Evolutionary conservation across 129 eudicot species (phyloP).

Genomic region (Flaveria trinervia): DNA sequence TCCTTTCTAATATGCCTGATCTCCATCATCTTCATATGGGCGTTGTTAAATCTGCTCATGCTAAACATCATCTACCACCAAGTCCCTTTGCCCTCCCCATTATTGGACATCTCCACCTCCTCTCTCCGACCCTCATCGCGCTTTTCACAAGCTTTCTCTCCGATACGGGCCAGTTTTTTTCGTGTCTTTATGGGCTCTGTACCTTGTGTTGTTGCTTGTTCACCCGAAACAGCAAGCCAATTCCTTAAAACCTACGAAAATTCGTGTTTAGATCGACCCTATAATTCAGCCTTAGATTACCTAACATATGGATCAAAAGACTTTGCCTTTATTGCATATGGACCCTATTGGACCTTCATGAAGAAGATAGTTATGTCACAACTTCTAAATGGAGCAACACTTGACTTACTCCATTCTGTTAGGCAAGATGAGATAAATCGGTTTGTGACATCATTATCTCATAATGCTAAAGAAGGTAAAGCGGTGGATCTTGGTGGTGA

Average conservation of each 20-base stretch:
- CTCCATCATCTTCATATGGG: conserved; percentile 15
- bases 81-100: conserved; percentile 42
- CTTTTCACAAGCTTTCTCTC: conserved; percentile 39
- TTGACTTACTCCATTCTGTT: conserved; percentile 27
- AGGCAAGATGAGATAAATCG: conserved; percentile 33
- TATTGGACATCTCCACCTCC: conserved; percentile 50
- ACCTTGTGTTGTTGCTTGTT: conserved; percentile 32
- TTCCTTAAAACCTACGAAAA: conserved; percentile 37
- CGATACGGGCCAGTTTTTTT: conserved; percentile 36
- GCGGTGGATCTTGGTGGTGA: conserved; percentile 32
- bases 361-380: conserved; percentile 41
- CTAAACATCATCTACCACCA: conserved; percentile 36
- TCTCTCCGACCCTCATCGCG: conserved; percentile 27
- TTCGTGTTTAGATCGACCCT: conserved; percentile 31
- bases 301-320: conserved; percentile 20
- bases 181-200: conserved; percentile 26
- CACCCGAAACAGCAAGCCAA: conserved; percentile 28
- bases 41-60: not conserved
- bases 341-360: conserved; percentile 45
- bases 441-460: conserved; percentile 19
- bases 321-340: conserved; percentile 28
- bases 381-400: conserved; percentile 33
- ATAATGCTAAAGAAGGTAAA: not conserved
- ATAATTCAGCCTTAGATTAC: conserved; percentile 21
- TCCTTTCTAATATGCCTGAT: conserved; percentile 8